Percentiles rank a stretch among this genome's conserved stretches.
Evolutionary conservation across 495 filamentous ascomycete genomes (phyloP).

Genomic region (Penicillium diatomitis): DNA sequence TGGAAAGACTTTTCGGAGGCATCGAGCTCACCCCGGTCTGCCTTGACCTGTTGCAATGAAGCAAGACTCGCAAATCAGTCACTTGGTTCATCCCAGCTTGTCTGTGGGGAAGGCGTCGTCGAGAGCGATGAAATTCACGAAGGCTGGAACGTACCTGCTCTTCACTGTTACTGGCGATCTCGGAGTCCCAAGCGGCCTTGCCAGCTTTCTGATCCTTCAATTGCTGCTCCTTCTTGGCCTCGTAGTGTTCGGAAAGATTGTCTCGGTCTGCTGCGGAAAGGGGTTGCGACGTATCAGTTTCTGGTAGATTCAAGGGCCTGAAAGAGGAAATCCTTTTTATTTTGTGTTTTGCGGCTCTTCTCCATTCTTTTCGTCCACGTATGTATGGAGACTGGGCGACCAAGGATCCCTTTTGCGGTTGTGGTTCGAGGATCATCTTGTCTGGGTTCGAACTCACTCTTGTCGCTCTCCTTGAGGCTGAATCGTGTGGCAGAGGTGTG

Average conservation of each 20-base stretch:
- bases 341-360: background rate
- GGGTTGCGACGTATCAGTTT: background rate
- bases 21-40: conserved; percentile 49
- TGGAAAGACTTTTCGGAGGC: conserved; percentile 32
- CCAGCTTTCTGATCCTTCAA: conserved; percentile 63
- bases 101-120: too few species aligned
- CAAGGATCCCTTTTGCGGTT: too few species aligned
- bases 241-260: conserved; percentile 39
- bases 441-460: conserved; percentile 12
- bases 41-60: conserved; percentile 44
- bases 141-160: conserved; percentile 46
- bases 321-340: background rate
- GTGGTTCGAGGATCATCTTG: too few species aligned
- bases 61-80: background rate
- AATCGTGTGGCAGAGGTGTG: conserved; percentile 20
- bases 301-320: background rate
- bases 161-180: conserved; percentile 74
- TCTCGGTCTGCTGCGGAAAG: conserved; percentile 25
- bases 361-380: background rate
- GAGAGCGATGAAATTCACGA: too few species aligned
- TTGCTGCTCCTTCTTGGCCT: conserved; percentile 64
- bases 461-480: conserved; percentile 29
- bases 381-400: too few species aligned
- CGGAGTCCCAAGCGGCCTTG: conserved; percentile 70
- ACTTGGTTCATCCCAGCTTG: too few species aligned